Base-by-base conservation (phyloP, 2,329 filamentous ascomycete genomes). In the Pseudomassariella vexata region DNA sequence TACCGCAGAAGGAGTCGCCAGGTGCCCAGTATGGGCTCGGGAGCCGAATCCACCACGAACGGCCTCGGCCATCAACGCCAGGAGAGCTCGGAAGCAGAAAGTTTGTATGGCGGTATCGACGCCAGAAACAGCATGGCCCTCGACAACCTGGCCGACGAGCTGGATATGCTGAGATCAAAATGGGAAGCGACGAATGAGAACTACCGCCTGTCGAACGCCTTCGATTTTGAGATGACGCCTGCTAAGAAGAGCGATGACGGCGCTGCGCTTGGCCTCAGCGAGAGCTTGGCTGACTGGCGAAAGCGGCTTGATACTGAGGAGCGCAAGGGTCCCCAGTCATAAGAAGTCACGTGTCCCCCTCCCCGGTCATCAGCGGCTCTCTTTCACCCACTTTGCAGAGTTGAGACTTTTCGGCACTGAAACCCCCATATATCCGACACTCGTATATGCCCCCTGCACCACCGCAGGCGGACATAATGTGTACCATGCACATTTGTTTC, bases 161-260 rank as follows among this genome's bases (percentile, higher is more conserved):
- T 98, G 6, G 92, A 98, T 56, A 84, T 85, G 9, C 70, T 98
- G 28, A 79, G 90, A 32, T 85, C 71, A 32, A 89, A 95, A 49
- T 98, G 92, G 92, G 88, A 96, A 62, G 86, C 82, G 23, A 95
- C 88, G 9, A 95, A 90, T 63, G 92, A 94, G 60, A 94, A 86
- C 50, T 95, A 96, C 58, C 82, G 92, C 16, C 66, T 95, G 26
- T 94, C 86, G 59, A 89, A 82, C 50, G 79, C 84, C 31, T 94
- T 94, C 48, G 89, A 95, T 53, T 89, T 94, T 47, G 89, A 95
- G 35, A 65, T 47, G 5, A 47, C 35, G 15, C 39, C 46, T 6
- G 42, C 38, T 3, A 68, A 65, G 42, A 64, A 63, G 30, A 59
- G 65, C 14, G 66, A 69, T 23, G 66, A 71, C 6, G 53, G 52